Evolutionary conservation across 257 asterid species (phyloP).

Genomic region (Datura wrightii): DNA sequence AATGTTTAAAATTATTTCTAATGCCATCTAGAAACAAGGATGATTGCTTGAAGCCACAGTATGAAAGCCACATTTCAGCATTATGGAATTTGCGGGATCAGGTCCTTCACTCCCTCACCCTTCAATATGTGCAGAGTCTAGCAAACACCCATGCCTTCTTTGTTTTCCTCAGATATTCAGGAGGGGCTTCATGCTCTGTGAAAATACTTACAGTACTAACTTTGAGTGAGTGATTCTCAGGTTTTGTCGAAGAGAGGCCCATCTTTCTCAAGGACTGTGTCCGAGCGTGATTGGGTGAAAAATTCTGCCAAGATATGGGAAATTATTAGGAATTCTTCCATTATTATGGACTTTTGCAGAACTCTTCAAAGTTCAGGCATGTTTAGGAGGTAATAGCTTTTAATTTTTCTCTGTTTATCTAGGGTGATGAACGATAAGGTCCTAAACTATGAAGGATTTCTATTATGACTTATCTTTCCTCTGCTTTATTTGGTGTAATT

Average conservation of each 20-base stretch:
- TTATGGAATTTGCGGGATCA: conserved; percentile 80
- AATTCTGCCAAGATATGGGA: conserved; percentile 97
- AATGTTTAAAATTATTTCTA: conserved; percentile 57
- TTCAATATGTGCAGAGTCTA: too few relatives aligned
- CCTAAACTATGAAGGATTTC: neutral
- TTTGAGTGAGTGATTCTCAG: too few relatives aligned
- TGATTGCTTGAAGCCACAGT: conserved; percentile 52
- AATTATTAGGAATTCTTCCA: conserved; percentile 64
- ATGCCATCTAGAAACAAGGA: conserved; percentile 68
- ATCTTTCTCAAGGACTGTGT: conserved; percentile 74
- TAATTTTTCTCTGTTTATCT: neutral
- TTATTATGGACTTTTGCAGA: conserved; percentile 66
- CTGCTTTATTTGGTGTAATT: too few relatives aligned
- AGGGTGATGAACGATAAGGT: neutral
- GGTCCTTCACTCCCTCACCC: too few relatives aligned
- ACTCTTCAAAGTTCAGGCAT: conserved; percentile 71
- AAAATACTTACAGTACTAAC: too few relatives aligned
- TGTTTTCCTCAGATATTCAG: too few relatives aligned
- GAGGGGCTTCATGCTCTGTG: too few relatives aligned
- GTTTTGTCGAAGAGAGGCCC: conserved; percentile 74
- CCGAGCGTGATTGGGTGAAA: conserved; percentile 97
- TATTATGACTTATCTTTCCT: too few relatives aligned
- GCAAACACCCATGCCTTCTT: too few relatives aligned
- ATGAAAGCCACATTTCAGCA: conserved; percentile 63
- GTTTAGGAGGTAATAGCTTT: conserved; percentile 58